A percentile compares a stretch with the other conserved stretches of the same genome.
Evolutionary conservation across 192 early-diverging fungal genomes (phyloP).

Genomic region (Spizellomyces sp.): DNA sequence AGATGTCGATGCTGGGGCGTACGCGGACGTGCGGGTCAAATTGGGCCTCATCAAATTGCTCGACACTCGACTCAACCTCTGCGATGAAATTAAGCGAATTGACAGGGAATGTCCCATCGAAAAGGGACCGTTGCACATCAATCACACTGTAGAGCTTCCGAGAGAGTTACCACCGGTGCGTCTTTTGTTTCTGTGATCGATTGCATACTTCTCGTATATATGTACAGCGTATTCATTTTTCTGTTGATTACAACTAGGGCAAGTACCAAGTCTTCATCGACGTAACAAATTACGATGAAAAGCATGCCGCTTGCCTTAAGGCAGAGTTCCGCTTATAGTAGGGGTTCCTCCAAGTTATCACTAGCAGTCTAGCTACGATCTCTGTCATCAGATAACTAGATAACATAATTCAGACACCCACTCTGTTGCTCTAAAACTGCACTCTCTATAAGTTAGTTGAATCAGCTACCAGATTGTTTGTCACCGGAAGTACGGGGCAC

Average conservation of each 20-base stretch:
- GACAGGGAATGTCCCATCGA: slow-evolving; percentile 50
- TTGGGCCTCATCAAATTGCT: slow-evolving; percentile 54
- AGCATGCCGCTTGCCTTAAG: slow-evolving; percentile 37
- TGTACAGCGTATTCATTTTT: background rate
- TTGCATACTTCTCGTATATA: background rate
- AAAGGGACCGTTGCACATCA: slow-evolving; percentile 45
- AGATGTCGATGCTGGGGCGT: slow-evolving; percentile 41
- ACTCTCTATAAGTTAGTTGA: too few relatives aligned
- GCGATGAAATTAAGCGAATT: slow-evolving; percentile 47
- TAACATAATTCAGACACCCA: too few relatives aligned
- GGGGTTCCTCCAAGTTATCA: too few relatives aligned
- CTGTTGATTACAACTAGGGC: slow-evolving; percentile 28
- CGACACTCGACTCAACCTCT: slow-evolving; percentile 42
- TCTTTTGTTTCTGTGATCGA: slow-evolving; percentile 5
- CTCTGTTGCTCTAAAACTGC: too few relatives aligned
- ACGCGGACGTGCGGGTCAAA: slow-evolving; percentile 46
- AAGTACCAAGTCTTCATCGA: slow-evolving; percentile 41
- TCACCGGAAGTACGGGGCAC: too few relatives aligned
- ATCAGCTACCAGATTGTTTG: too few relatives aligned
- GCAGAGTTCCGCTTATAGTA: slow-evolving; percentile 38
- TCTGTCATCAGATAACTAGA: too few relatives aligned
- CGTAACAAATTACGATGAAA: slow-evolving; percentile 30
- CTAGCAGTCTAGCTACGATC: too few relatives aligned
- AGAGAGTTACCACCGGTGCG: slow-evolving; percentile 52
- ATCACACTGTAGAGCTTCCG: slow-evolving; percentile 45